Evolutionary conservation across 495 filamentous ascomycete species (phyloP).

Genomic region (Penicillium maclennaniae): DNA sequence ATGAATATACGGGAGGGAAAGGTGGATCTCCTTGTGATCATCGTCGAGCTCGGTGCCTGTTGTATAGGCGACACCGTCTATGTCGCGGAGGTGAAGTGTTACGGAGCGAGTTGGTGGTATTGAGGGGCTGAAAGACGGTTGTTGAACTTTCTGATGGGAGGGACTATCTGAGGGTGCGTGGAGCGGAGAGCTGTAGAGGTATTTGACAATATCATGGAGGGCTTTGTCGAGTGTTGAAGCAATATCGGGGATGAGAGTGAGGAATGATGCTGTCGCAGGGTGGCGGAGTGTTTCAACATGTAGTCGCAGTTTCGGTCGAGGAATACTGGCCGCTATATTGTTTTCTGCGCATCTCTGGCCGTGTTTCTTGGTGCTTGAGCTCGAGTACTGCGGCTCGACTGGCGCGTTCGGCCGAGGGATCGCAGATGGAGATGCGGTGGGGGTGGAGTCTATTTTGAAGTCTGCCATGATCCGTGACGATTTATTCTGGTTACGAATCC

Average conservation of each 20-base stretch:
- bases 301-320: conserved; percentile 64
- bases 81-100: conserved; percentile 77
- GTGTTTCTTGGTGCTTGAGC: not conserved
- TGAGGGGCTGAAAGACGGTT: conserved; percentile 25
- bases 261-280: conserved; percentile 58
- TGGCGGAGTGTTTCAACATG: conserved; percentile 67
- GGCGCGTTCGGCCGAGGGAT: conserved; percentile 6
- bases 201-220: conserved; percentile 60
- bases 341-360: conserved; percentile 1
- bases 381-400: not conserved
- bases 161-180: not conserved
- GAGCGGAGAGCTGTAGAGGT: conserved; percentile 53
- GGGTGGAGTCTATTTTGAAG: conserved; percentile 7
- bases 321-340: conserved; percentile 4
- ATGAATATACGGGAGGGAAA: conserved; percentile 73
- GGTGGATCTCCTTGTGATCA: conserved; percentile 94
- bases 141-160: conserved; percentile 3
- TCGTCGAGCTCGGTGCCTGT: conserved; percentile 74
- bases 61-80: conserved; percentile 85
- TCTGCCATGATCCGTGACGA: not conserved
- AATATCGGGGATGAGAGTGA: conserved; percentile 53
- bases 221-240: conserved; percentile 54
- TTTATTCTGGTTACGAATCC: not conserved
- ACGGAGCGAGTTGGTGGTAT: conserved; percentile 67
- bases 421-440: conserved; percentile 11